Percentiles rank a stretch among this genome's conserved stretches.
Conservation (phyloP, 306 rosid species). For the Fragaria iinumae region DNA sequence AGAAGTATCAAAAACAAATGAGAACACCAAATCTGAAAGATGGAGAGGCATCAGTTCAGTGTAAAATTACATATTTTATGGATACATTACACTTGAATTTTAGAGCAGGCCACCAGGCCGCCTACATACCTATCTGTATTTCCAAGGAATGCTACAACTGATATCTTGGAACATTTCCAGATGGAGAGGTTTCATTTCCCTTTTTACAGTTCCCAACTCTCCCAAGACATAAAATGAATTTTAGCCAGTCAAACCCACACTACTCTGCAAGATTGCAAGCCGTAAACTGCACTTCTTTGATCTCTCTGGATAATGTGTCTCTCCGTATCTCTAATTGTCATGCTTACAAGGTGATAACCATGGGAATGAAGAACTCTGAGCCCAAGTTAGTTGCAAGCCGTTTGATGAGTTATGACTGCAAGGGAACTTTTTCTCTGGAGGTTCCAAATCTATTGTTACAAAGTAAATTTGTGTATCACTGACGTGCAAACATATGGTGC, state of each 20-base stretch:
- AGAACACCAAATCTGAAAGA: too few relatives aligned
- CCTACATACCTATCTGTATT: conserved; percentile 2
- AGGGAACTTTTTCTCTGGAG: conserved; percentile 21
- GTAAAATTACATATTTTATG: background rate
- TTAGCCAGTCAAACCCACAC: conserved; percentile 26
- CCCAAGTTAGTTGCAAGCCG: conserved; percentile 33
- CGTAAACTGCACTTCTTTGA: conserved; percentile 25
- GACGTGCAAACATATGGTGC: conserved; percentile 19
- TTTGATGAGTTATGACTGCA: conserved; percentile 34
- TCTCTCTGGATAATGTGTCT: background rate
- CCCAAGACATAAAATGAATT: conserved; percentile 23
- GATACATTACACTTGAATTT: conserved; percentile 13
- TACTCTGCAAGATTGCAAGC: conserved; percentile 10
- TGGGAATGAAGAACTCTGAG: conserved; percentile 29
- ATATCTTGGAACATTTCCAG: conserved; percentile 12
- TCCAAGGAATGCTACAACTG: conserved; percentile 22
- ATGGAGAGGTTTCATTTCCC: conserved; percentile 32
- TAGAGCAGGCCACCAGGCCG: background rate
- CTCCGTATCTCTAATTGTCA: background rate
- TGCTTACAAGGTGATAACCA: conserved; percentile 21
- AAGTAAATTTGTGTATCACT: conserved; percentile 21
- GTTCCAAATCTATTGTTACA: conserved; percentile 32
- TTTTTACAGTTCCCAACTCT: conserved; percentile 30
- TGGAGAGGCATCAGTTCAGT: background rate
- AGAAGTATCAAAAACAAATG: too few relatives aligned